A percentile compares a stretch with the other conserved stretches of the same genome.
Evolutionary conservation across 768 basidiomycete species (phyloP).

Genomic region (Tulasnella sp.): DNA sequence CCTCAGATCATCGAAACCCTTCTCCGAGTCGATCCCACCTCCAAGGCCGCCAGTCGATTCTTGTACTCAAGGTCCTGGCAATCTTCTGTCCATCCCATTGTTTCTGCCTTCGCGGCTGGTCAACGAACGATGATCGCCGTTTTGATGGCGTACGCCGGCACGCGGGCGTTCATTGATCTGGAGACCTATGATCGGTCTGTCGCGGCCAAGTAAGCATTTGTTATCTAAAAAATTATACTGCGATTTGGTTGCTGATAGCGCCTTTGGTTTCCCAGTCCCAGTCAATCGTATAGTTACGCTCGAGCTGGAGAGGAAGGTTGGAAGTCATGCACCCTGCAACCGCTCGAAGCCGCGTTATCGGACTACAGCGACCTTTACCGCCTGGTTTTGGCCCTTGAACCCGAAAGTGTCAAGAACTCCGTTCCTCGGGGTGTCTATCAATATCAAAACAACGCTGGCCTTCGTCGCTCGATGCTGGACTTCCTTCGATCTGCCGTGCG

Average conservation of each 20-base stretch:
- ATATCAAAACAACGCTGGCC: background rate
- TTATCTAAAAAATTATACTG: background rate
- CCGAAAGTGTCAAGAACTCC: constrained; percentile 20
- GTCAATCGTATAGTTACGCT: background rate
- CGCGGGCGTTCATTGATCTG: constrained; percentile 23
- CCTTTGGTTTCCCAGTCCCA: background rate
- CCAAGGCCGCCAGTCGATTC: constrained; percentile 30
- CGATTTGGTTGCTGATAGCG: background rate
- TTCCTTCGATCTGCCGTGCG: constrained; percentile 18
- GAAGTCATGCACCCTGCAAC: constrained; percentile 12
- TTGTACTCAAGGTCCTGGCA: constrained; percentile 23
- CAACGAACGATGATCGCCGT: constrained; percentile 29
- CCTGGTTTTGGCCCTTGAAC: constrained; percentile 30
- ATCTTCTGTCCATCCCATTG: constrained; percentile 27
- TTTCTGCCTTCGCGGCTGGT: constrained; percentile 26
- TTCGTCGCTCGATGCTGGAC: constrained; percentile 25
- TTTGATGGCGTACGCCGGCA: constrained; percentile 31
- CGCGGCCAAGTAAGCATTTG: constrained; percentile 24
- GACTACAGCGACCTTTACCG: constrained; percentile 27
- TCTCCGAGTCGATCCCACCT: constrained; percentile 29
- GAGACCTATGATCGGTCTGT: constrained; percentile 28
- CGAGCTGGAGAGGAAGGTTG: background rate
- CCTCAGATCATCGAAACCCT: constrained; percentile 27
- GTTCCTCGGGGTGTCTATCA: background rate
- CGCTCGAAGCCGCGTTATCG: constrained; percentile 28